These are phyloP conservation scores for Calonectria leucothoes DNA, from an alignment of 2,329 filamentous ascomycete species.

Conservation along the genomic window DNA sequence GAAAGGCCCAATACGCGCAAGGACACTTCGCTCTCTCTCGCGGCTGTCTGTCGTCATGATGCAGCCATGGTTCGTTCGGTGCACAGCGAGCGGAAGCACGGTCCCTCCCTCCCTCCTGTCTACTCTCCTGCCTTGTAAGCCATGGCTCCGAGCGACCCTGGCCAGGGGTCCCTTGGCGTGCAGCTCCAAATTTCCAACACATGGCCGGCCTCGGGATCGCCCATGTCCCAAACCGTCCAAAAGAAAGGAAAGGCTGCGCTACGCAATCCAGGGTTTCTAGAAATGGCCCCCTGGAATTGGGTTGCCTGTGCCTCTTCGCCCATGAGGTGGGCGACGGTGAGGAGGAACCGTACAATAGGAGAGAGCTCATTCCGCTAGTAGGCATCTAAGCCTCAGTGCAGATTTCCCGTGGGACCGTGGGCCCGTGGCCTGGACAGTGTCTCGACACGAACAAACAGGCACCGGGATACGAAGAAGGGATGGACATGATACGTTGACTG, in stretches of 20 bases:
- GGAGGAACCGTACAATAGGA: constrained; percentile 1
- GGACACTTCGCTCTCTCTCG: not conserved
- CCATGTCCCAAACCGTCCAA: constrained; percentile 29
- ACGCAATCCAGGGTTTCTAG: constrained; percentile 31
- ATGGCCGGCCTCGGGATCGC: constrained; percentile 29
- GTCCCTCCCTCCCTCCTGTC: constrained; percentile 9
- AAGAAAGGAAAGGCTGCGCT: constrained; percentile 34
- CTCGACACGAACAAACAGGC: constrained; percentile 18
- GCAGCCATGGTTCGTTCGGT: constrained; percentile 16
- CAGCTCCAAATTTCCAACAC: constrained; percentile 45
- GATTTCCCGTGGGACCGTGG: constrained; percentile 8
- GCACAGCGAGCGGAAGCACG: not conserved
- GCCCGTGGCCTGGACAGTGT: not conserved
- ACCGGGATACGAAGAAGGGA: constrained; percentile 9
- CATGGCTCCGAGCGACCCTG: constrained; percentile 33
- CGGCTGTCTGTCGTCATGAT: constrained; percentile 10
- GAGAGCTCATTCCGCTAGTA: constrained; percentile 22
- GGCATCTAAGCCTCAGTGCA: constrained; percentile 26
- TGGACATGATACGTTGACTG: constrained; percentile 1
- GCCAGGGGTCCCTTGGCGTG: constrained; percentile 41
- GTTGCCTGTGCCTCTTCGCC: constrained; percentile 18
- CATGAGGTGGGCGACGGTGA: constrained; percentile 14
- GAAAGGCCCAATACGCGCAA: not conserved
- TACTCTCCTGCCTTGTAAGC: constrained; percentile 35
- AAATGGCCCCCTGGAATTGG: constrained; percentile 21